phyloP scores from a whole-genome alignment of 768 basidiomycete species.

The Coprinopsis cinerea region DNA sequence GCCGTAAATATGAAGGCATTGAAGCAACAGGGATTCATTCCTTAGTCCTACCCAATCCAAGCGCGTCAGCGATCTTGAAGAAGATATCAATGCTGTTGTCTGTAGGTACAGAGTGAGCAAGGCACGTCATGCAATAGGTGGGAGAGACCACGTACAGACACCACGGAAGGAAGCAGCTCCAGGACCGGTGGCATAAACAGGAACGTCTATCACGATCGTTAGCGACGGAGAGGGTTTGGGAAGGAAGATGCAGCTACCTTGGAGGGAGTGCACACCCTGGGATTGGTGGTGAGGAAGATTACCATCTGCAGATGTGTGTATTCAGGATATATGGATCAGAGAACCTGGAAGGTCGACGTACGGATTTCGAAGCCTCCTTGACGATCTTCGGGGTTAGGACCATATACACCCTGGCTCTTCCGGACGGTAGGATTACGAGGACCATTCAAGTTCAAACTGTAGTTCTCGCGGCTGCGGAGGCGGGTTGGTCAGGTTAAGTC shows the following conservation, averaged over 20 bases:
- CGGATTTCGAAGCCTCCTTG: constrained; percentile 32
- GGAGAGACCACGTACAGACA: constrained; percentile 28
- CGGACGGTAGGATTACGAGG: constrained; percentile 32
- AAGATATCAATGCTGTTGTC: constrained; percentile 41
- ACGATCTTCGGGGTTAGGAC: constrained; percentile 32
- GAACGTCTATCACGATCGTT: constrained; percentile 27
- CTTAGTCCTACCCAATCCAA: constrained; percentile 19
- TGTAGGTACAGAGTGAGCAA: constrained; percentile 10
- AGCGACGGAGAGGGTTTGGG: background rate
- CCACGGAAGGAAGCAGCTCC: constrained; percentile 37
- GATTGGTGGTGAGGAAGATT: constrained; percentile 27
- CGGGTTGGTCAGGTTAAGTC: background rate
- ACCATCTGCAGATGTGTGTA: constrained; percentile 19
- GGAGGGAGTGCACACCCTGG: constrained; percentile 39
- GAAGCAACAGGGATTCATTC: too few species aligned
- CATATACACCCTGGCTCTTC: constrained; percentile 17
- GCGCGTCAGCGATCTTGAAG: constrained; percentile 34
- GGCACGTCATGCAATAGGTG: background rate
- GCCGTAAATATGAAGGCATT: too few species aligned
- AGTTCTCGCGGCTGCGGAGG: constrained; percentile 28
- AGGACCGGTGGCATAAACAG: constrained; percentile 39
- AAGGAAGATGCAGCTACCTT: constrained; percentile 19
- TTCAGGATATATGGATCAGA: background rate
- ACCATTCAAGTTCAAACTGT: constrained; percentile 27
- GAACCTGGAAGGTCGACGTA: constrained; percentile 8